Percentiles rank a stretch among this genome's conserved stretches.
Evolutionary conservation across 2,329 filamentous ascomycete species (phyloP).

Genomic region (Paraphoma sp.): DNA sequence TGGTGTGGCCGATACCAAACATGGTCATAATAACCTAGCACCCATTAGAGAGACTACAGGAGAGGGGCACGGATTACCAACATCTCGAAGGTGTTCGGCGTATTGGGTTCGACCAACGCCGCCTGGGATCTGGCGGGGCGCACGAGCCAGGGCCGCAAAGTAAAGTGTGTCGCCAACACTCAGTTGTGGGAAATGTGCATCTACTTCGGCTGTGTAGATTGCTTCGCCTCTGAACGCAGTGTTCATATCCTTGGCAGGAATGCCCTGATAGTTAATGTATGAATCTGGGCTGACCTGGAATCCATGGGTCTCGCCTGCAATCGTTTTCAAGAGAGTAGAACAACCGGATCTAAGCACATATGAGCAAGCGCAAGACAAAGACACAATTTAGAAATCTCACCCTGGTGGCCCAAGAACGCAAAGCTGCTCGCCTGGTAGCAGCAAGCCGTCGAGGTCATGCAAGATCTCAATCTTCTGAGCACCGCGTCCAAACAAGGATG

Average conservation of each 20-base stretch:
- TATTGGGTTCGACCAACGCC: constrained; percentile 63
- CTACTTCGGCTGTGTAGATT: constrained; percentile 83
- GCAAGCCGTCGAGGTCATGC: constrained; percentile 69
- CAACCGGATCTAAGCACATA: constrained; percentile 61
- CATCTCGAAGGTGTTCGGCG: constrained; percentile 66
- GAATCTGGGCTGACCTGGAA: constrained; percentile 73
- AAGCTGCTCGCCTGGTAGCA: constrained; percentile 73
- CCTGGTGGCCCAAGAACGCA: constrained; percentile 73
- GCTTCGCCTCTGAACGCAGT: constrained; percentile 78
- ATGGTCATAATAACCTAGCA: constrained; percentile 71
- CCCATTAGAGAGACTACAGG: neutral
- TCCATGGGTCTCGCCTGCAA: constrained; percentile 81
- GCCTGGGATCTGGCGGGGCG: constrained; percentile 65
- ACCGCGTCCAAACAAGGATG: constrained; percentile 58
- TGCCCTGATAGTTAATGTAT: constrained; percentile 81
- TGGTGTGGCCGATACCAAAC: constrained; percentile 74
- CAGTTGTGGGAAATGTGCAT: constrained; percentile 78
- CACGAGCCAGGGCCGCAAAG: constrained; percentile 69
- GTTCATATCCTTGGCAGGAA: constrained; percentile 75
- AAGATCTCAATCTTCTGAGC: constrained; percentile 69
- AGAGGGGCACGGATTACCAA: neutral
- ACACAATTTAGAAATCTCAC: constrained; percentile 8
- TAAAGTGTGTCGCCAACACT: constrained; percentile 78
- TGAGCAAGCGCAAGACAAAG: constrained; percentile 2
- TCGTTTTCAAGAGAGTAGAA: constrained; percentile 81